Evolutionary conservation across 1,139 yeast species (phyloP).

Genomic region (Saccharomyces hybrid): DNA sequence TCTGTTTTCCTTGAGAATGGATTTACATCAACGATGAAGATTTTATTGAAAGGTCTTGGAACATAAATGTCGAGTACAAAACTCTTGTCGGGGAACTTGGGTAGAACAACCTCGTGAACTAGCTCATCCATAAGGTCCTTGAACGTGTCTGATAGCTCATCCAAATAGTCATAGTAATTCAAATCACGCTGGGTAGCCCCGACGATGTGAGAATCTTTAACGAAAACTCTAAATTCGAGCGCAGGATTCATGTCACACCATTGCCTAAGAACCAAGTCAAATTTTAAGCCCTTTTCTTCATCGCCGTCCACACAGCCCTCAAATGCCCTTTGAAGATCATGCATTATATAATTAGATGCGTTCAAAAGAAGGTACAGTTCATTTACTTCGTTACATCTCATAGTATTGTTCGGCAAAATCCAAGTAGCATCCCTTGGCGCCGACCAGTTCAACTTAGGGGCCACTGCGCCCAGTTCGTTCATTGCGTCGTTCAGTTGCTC

Average conservation of each 20-base stretch:
- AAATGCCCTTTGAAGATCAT: constrained; percentile 72
- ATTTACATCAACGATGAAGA: too few relatives aligned
- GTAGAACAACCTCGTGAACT: constrained; percentile 42
- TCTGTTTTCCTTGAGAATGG: too few relatives aligned
- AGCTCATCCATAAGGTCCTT: constrained; percentile 47
- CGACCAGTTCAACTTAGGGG: constrained; percentile 94
- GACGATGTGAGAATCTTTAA: constrained; percentile 50
- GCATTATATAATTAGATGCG: constrained; percentile 79
- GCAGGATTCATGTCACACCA: constrained; percentile 83
- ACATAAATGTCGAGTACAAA: too few relatives aligned
- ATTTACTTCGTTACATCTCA: constrained; percentile 59
- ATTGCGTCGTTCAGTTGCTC: constrained; percentile 39
- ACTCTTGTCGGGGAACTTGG: constrained; percentile 45
- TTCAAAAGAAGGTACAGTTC: constrained; percentile 80
- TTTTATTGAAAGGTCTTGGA: too few relatives aligned
- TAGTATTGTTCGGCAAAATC: constrained; percentile 74
- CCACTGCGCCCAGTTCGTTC: constrained; percentile 48
- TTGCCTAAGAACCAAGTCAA: constrained; percentile 67
- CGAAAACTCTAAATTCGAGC: constrained; percentile 80
- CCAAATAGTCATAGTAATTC: constrained; percentile 68
- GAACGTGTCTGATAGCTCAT: constrained; percentile 40
- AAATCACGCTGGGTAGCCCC: constrained; percentile 83
- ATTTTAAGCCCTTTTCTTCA: constrained; percentile 26
- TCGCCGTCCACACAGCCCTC: constrained; percentile 33
- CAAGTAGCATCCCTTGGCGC: constrained; percentile 92